phyloP scores from a whole-genome alignment of 306 rosid genomes.

The Lagenaria siceraria region DNA sequence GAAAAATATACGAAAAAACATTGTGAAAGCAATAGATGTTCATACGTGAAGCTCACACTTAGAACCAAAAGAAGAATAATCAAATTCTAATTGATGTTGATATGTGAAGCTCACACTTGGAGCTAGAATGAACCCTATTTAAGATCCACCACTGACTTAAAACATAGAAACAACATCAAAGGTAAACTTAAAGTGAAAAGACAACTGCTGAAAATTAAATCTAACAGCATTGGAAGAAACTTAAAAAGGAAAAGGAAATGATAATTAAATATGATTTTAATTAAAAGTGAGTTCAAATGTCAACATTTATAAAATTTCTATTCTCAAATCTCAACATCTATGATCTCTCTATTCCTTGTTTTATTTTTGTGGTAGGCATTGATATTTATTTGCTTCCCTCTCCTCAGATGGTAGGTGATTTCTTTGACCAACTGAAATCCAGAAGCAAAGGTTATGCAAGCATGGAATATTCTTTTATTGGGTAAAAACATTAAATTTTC shows the following conservation, averaged over 20 bases:
- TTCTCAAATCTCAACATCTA: neutral
- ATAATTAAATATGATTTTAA: neutral
- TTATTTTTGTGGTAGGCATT: neutral
- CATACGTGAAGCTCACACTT: too few species aligned
- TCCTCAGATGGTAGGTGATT: constrained; percentile 46
- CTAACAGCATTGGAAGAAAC: neutral
- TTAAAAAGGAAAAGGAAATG: neutral
- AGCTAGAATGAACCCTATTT: too few species aligned
- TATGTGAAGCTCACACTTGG: too few species aligned
- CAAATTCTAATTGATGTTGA: too few species aligned
- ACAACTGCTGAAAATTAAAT: neutral
- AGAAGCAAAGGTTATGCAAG: constrained; percentile 96
- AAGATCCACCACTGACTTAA: too few species aligned
- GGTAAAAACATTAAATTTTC: constrained; percentile 29
- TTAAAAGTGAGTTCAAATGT: neutral
- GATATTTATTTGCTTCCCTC: neutral
- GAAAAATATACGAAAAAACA: too few species aligned
- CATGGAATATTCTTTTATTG: constrained; percentile 72
- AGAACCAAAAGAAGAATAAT: too few species aligned
- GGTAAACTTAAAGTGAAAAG: neutral
- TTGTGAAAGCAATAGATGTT: too few species aligned
- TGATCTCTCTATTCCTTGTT: neutral
- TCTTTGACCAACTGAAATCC: constrained; percentile 94
- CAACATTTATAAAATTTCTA: neutral
- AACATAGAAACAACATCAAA: too few species aligned